Evolutionary conservation across 2,329 filamentous ascomycete species (phyloP).

Genomic region (Cercospora beticola): DNA sequence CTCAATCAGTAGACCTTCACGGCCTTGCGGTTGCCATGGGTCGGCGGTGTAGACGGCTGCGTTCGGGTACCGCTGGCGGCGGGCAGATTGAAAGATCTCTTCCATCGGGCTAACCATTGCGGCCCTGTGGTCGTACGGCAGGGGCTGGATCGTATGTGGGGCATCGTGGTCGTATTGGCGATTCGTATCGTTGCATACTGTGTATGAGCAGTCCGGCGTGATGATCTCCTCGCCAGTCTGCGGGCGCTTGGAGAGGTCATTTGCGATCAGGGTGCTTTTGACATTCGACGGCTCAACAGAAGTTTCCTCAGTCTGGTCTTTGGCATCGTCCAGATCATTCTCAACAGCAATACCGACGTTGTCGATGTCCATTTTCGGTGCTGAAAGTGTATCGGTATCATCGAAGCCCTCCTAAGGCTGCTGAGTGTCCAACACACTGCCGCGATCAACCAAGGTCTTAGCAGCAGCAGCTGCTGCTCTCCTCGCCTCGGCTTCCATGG

Average conservation of each 20-base stretch:
- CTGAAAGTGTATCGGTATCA: neutral
- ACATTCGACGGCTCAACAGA: neutral
- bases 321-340: neutral
- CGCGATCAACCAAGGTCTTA: neutral
- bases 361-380: neutral
- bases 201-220: neutral
- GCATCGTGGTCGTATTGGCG: neutral
- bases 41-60: neutral
- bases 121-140: neutral
- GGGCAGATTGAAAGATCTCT: neutral
- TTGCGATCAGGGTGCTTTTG: neutral
- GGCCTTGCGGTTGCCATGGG: neutral
- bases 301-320: neutral
- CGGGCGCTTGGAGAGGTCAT: neutral
- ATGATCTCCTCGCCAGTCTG: neutral
- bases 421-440: neutral
- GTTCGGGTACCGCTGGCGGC: neutral
- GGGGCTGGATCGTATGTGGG: neutral
- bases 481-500: constrained; percentile 4
- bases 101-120: neutral
- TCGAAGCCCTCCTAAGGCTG: neutral
- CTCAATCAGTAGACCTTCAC: neutral
- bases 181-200: neutral
- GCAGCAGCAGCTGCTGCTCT: neutral
- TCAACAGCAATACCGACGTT: neutral